Evolutionary conservation across 2,329 filamentous ascomycete species (phyloP).

Genomic region (Monosporascus sp.): DNA sequence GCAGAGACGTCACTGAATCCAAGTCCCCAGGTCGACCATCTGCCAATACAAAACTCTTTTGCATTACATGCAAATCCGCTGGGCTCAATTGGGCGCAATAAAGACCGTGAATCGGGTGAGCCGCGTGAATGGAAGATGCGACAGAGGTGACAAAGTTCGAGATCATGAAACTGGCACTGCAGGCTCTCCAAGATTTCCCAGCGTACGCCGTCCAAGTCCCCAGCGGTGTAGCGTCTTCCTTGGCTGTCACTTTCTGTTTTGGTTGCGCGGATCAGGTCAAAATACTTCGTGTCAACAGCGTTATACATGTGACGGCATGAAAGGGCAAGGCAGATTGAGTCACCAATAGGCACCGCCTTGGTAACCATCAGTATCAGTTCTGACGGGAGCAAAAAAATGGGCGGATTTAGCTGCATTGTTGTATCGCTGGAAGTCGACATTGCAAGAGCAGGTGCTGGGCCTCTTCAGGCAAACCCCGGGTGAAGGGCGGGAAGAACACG

Average conservation of each 20-base stretch:
- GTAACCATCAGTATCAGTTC: constrained; percentile 4
- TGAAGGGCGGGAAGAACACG: not conserved
- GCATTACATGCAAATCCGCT: constrained; percentile 1
- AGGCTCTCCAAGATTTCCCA: constrained; percentile 5
- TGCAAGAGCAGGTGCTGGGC: not conserved
- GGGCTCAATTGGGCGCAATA: not conserved
- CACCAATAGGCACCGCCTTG: constrained; percentile 2
- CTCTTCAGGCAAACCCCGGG: not conserved
- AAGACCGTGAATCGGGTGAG: not conserved
- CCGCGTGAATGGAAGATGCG: constrained; percentile 7
- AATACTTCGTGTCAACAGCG: not conserved
- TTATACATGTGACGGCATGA: not conserved
- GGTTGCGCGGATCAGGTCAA: not conserved
- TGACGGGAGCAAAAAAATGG: not conserved
- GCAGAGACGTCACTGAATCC: constrained; percentile 7
- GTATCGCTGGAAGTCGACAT: not conserved
- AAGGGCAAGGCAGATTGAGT: constrained; percentile 5
- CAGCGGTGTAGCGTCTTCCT: constrained; percentile 1
- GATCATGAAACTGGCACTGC: constrained; percentile 1
- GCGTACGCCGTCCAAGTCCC: not conserved
- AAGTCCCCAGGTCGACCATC: constrained; percentile 7
- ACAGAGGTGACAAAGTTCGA: constrained; percentile 8
- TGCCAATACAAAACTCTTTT: constrained; percentile 5
- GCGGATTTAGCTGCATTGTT: not conserved
- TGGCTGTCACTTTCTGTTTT: not conserved